phyloP scores from a whole-genome alignment of 2,329 filamentous ascomycete species.

The Arthroderma sp. region DNA sequence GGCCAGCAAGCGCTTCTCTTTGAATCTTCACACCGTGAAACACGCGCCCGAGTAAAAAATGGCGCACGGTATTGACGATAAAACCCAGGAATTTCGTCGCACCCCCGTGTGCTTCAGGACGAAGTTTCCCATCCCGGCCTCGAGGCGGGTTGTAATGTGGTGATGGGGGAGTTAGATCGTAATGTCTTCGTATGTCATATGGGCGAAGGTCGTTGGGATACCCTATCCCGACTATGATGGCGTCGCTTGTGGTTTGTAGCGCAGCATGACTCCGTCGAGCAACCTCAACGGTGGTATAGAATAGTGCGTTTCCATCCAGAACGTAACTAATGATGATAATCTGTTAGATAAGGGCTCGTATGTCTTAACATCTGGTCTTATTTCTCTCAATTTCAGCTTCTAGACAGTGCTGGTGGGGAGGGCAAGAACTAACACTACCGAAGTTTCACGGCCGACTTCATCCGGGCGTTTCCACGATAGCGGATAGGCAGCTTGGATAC shows the following conservation, averaged over 20 bases:
- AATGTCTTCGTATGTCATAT: not conserved
- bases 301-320: not conserved
- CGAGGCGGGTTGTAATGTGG: not conserved
- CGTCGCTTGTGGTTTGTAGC: not conserved
- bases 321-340: not conserved
- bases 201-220: not conserved
- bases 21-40: not conserved
- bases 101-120: not conserved
- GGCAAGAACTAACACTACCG: not conserved
- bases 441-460: not conserved
- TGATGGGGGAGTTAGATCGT: not conserved
- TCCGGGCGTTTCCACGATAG: not conserved
- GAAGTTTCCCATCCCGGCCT: not conserved
- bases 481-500: not conserved
- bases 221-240: not conserved
- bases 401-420: not conserved
- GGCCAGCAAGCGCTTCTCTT: not conserved
- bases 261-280: not conserved
- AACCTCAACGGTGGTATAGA: not conserved
- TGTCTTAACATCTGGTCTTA: not conserved
- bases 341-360: not conserved
- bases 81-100: not conserved
- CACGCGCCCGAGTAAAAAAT: not conserved
- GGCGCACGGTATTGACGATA: not conserved
- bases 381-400: not conserved